Conservation (phyloP, 805 yeast genomes). For the Jamesozyma lodderae region DNA sequence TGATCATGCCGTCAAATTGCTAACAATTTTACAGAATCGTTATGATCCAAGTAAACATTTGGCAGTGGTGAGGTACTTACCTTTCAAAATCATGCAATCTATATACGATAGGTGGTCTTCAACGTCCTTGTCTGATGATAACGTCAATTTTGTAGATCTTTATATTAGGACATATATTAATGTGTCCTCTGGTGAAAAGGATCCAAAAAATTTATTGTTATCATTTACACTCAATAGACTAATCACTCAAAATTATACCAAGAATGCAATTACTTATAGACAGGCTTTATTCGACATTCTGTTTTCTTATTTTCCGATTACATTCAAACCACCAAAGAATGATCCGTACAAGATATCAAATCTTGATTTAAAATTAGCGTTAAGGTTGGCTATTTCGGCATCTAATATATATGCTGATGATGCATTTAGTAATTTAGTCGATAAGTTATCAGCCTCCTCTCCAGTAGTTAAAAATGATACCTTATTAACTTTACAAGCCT, state of each 20-base stretch:
- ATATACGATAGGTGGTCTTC: constrained; percentile 20
- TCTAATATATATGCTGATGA: constrained; percentile 59
- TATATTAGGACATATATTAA: constrained; percentile 53
- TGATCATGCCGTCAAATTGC: constrained; percentile 31
- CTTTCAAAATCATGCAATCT: constrained; percentile 42
- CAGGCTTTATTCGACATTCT: constrained; percentile 78
- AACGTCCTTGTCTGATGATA: constrained; percentile 17
- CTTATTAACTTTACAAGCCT: constrained; percentile 47
- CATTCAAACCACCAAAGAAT: constrained; percentile 79
- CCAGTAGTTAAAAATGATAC: constrained; percentile 68
- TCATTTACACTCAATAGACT: constrained; percentile 51
- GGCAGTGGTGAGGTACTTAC: constrained; percentile 52
- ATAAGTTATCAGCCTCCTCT: constrained; percentile 70
- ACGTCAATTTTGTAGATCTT: constrained; percentile 27
- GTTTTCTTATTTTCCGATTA: constrained; percentile 94
- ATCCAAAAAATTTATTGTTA: constrained; percentile 73
- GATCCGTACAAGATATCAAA: constrained; percentile 80
- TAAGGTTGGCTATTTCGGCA: constrained; percentile 56
- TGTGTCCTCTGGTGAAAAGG: constrained; percentile 82
- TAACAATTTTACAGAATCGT: constrained; percentile 30
- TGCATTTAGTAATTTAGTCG: constrained; percentile 66
- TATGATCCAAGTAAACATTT: constrained; percentile 51
- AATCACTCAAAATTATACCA: constrained; percentile 33
- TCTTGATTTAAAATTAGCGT: constrained; percentile 52
- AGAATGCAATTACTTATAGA: constrained; percentile 31